phyloP scores from a whole-genome alignment of 306 rosid species.

The Malus domestica region ASM211411v1 NC_041801.1:14887501-14888000 shows the following conservation, averaged over 20 bases:
- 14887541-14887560: neutral
- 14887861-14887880: neutral
- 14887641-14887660: neutral
- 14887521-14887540: neutral
- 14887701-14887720: neutral
- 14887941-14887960: neutral
- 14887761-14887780: neutral
- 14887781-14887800: neutral
- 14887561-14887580: neutral
- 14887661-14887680: neutral
- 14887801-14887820: neutral
- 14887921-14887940: neutral
- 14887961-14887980: neutral
- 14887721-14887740: neutral
- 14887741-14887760: neutral
- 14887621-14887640: neutral
- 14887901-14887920: neutral
- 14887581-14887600: neutral
- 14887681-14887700: neutral
- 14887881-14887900: neutral
- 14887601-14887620: neutral
- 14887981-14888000: neutral
- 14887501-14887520: neutral
- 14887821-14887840: neutral
- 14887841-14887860: neutral